These are phyloP conservation scores for Citrus inodora DNA, from an alignment of 345 rosid genomes.

Conservation along the genomic window DNA sequence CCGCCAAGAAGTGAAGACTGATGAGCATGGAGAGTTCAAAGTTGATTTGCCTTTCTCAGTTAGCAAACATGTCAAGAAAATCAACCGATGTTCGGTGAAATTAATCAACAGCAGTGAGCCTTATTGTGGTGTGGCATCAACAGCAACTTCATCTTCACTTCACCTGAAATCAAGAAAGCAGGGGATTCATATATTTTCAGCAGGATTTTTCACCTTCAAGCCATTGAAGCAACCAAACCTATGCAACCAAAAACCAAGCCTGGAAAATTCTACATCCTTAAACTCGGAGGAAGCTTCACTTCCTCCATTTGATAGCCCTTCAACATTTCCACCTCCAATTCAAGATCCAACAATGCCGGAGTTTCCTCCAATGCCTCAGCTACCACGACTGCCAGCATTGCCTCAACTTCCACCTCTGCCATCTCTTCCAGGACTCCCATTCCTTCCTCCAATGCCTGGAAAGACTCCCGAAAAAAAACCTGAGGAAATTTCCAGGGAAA, in stretches of 20 bases:
- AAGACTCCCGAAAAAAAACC: conserved; percentile 13
- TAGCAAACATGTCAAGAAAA: conserved; percentile 58
- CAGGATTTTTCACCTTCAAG: conserved; percentile 90
- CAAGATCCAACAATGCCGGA: conserved; percentile 28
- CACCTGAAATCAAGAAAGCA: conserved; percentile 48
- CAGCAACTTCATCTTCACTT: conserved; percentile 58
- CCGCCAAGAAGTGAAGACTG: conserved; percentile 58
- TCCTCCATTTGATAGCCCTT: conserved; percentile 1
- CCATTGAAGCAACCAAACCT: conserved; percentile 57
- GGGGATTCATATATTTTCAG: conserved; percentile 66
- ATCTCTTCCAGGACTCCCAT: conserved; percentile 34
- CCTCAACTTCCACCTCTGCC: conserved; percentile 57
- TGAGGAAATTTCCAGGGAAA: neutral
- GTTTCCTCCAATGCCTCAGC: conserved; percentile 40
- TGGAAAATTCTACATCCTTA: conserved; percentile 6
- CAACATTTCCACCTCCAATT: conserved; percentile 42
- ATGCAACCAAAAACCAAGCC: conserved; percentile 58
- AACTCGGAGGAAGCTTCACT: conserved; percentile 9
- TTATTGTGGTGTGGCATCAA: conserved; percentile 65
- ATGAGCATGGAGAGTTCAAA: conserved; percentile 64
- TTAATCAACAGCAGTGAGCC: conserved; percentile 71
- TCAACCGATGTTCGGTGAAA: conserved; percentile 68
- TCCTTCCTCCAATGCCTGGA: conserved; percentile 40
- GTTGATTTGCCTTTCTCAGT: conserved; percentile 63
- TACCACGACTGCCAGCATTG: conserved; percentile 42